Evolutionary conservation across 352 stramenopile species (phyloP).

Genomic region (Phytophthora podocarpi): DNA sequence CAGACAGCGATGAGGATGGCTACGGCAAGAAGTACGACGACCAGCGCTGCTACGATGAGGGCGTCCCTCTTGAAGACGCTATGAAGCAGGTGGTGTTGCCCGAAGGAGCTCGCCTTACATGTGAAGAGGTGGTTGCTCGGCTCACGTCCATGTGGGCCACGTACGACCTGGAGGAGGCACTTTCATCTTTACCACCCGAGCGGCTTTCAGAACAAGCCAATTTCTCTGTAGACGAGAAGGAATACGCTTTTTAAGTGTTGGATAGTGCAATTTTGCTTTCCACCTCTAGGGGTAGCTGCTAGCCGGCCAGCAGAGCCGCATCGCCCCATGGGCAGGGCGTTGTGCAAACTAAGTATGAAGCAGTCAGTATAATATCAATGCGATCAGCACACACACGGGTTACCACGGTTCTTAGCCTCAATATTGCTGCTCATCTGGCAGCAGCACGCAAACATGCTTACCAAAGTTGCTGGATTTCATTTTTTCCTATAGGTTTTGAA

Average conservation of each 20-base stretch:
- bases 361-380: constrained; percentile 41
- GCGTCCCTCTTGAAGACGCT: constrained; percentile 68
- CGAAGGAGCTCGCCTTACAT: constrained; percentile 53
- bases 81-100: constrained; percentile 82
- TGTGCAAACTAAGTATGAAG: constrained; percentile 49
- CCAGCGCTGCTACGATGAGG: constrained; percentile 72
- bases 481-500: neutral
- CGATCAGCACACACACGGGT: constrained; percentile 17
- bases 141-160: constrained; percentile 83
- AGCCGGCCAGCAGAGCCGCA: constrained; percentile 23
- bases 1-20: constrained; percentile 43
- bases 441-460: constrained; percentile 4
- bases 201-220: constrained; percentile 55
- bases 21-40: constrained; percentile 63
- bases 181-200: constrained; percentile 53
- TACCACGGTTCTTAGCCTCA: neutral
- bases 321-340: constrained; percentile 25
- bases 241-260: constrained; percentile 45
- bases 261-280: constrained; percentile 38
- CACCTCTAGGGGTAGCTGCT: constrained; percentile 27
- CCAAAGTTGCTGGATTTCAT: neutral
- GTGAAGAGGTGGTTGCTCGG: constrained; percentile 77
- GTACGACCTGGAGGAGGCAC: constrained; percentile 66
- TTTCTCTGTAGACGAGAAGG: constrained; percentile 43
- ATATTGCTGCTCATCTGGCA: constrained; percentile 1